These are phyloP conservation scores for Cordyceps cicadae DNA, from an alignment of 2,329 filamentous ascomycete species.

Conservation along the genomic window DNA sequence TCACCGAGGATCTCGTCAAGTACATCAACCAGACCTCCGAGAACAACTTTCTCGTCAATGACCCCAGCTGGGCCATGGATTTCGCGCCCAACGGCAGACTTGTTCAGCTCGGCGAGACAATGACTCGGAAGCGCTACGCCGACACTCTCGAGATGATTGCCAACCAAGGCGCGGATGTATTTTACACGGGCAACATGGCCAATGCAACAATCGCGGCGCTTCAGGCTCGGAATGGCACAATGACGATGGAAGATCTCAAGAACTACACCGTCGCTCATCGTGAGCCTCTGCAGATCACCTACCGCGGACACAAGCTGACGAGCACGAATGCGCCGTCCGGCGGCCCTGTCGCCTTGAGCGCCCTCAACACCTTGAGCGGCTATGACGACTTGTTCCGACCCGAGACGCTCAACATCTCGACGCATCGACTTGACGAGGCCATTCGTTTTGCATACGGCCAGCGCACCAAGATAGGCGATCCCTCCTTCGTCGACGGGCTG, in stretches of 20 bases:
- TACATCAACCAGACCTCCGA: slow-evolving; percentile 53
- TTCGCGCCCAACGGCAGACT: slow-evolving; percentile 69
- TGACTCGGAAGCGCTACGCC: slow-evolving; percentile 67
- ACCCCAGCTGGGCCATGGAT: slow-evolving; percentile 72
- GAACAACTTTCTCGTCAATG: slow-evolving; percentile 56
- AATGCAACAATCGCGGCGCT: slow-evolving; percentile 61
- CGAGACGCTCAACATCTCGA: slow-evolving; percentile 49
- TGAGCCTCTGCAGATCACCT: slow-evolving; percentile 51
- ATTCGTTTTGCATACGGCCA: slow-evolving; percentile 74
- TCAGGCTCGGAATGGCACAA: slow-evolving; percentile 58
- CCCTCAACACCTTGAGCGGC: slow-evolving; percentile 65
- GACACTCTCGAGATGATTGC: slow-evolving; percentile 65
- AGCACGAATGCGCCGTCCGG: slow-evolving; percentile 62
- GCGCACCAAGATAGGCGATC: slow-evolving; percentile 68
- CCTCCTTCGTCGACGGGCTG: slow-evolving; percentile 55
- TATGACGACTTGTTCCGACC: slow-evolving; percentile 57
- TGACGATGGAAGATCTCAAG: slow-evolving; percentile 63
- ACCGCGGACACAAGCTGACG: slow-evolving; percentile 63
- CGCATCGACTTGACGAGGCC: slow-evolving; percentile 75
- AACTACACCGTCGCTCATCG: slow-evolving; percentile 64
- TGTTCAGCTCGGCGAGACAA: slow-evolving; percentile 60
- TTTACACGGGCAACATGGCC: slow-evolving; percentile 63
- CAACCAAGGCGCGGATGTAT: slow-evolving; percentile 54
- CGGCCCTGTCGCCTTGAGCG: slow-evolving; percentile 62
- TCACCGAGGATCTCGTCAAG: slow-evolving; percentile 61